Evolutionary conservation across 495 filamentous ascomycete species (phyloP).

Genomic region (Lasiosphaeria ovina): DNA sequence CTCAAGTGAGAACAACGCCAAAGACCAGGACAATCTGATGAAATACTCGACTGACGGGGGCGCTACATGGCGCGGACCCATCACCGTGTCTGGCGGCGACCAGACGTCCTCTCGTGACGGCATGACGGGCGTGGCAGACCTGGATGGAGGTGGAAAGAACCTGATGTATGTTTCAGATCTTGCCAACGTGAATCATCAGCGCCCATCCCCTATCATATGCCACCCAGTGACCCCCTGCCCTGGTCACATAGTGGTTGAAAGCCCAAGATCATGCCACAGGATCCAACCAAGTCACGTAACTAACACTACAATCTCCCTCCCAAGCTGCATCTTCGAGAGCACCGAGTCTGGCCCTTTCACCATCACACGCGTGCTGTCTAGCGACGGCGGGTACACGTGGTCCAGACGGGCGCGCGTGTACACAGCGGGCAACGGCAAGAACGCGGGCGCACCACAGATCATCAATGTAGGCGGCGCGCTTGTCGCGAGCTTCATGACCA

Average conservation of each 20-base stretch:
- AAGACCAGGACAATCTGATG: slow-evolving; percentile 20
- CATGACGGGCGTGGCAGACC: slow-evolving; percentile 18
- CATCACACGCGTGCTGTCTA: slow-evolving; percentile 2
- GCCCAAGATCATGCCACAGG: background rate
- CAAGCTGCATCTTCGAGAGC: slow-evolving; percentile 19
- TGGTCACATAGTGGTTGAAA: no score
- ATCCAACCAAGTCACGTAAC: background rate
- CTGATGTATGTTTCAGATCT: slow-evolving; percentile 10
- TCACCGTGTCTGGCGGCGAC: background rate
- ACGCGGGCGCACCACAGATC: slow-evolving; percentile 60
- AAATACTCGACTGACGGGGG: slow-evolving; percentile 5
- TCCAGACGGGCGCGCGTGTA: slow-evolving; percentile 37
- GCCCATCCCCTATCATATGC: no score
- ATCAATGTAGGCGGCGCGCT: slow-evolving; percentile 55
- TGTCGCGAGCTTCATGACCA: slow-evolving; percentile 60
- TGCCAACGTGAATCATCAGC: background rate
- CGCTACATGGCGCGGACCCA: slow-evolving; percentile 7
- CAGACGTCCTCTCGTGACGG: slow-evolving; percentile 10
- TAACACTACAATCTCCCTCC: background rate
- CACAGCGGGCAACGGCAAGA: slow-evolving; percentile 39
- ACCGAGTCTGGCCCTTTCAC: slow-evolving; percentile 5
- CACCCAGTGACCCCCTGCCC: no score
- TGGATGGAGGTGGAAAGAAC: background rate
- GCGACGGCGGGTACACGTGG: slow-evolving; percentile 18
- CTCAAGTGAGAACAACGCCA: background rate